These are phyloP conservation scores for Berkeleyomyces basicola DNA, from an alignment of 2,329 filamentous ascomycete species.

Conservation along the genomic window DNA sequence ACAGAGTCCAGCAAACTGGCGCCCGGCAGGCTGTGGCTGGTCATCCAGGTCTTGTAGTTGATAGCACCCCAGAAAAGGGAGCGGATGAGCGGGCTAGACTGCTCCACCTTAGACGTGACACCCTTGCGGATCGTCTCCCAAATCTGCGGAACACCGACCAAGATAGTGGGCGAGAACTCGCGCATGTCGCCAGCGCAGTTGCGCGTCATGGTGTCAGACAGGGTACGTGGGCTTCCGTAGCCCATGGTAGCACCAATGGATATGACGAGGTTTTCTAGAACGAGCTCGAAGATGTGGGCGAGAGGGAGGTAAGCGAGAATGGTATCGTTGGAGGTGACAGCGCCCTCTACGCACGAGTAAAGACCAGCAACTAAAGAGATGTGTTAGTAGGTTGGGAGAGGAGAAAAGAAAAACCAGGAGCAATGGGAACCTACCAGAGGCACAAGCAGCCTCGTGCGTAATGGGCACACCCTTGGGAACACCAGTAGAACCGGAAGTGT, in stretches of 20 bases:
- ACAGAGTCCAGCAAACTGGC: conserved; percentile 57
- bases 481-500: conserved; percentile 80
- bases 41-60: conserved; percentile 41
- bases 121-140: conserved; percentile 98
- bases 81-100: conserved; percentile 50
- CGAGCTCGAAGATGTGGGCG: conserved; percentile 91
- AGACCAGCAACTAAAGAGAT: conserved; percentile 52
- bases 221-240: conserved; percentile 78
- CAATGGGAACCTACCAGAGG: conserved; percentile 37
- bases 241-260: conserved; percentile 85
- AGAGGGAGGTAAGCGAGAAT: conserved; percentile 85
- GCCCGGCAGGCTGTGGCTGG: conserved; percentile 44
- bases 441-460: conserved; percentile 63
- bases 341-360: conserved; percentile 57
- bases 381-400: conserved; percentile 15
- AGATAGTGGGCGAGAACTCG: conserved; percentile 73
- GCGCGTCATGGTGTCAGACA: conserved; percentile 70
- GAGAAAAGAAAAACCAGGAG: conserved; percentile 1
- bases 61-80: conserved; percentile 61
- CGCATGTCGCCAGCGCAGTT: conserved; percentile 91
- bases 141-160: conserved; percentile 88
- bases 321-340: conserved; percentile 59
- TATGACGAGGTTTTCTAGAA: conserved; percentile 80
- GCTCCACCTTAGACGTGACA: conserved; percentile 62
- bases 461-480: conserved; percentile 78